These are phyloP conservation scores for Saussurea involucrata DNA, from an alignment of 129 eudicot genomes.

Conservation along the genomic window DNA sequence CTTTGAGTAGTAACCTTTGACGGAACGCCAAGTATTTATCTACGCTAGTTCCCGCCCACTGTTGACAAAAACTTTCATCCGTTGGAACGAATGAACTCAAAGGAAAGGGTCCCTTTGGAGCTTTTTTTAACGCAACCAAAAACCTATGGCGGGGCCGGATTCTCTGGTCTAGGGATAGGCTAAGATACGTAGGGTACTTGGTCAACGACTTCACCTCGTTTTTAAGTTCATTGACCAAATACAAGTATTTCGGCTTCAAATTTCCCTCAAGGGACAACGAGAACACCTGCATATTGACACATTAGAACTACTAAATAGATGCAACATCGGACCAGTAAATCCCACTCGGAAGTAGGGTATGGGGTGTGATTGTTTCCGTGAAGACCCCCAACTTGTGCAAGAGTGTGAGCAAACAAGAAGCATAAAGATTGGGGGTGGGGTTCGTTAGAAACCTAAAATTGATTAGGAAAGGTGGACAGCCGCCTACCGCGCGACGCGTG, in stretches of 20 bases:
- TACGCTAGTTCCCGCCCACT: slow-evolving; percentile 89
- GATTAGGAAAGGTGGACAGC: background rate
- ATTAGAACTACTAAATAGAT: background rate
- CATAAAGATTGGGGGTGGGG: background rate
- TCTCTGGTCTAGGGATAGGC: slow-evolving; percentile 90
- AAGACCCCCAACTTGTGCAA: background rate
- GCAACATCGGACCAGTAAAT: too few species aligned
- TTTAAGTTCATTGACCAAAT: slow-evolving; percentile 77
- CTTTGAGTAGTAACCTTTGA: slow-evolving; percentile 68
- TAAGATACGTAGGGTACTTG: slow-evolving; percentile 88
- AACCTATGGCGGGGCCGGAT: slow-evolving; percentile 93
- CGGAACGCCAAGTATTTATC: slow-evolving; percentile 89
- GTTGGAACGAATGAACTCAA: slow-evolving; percentile 83
- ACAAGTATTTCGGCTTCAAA: slow-evolving; percentile 84
- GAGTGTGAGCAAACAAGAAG: background rate
- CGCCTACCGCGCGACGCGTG: background rate
- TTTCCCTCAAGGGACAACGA: slow-evolving; percentile 89
- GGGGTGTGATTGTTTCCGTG: background rate
- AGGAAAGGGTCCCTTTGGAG: slow-evolving; percentile 94
- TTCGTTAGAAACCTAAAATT: background rate
- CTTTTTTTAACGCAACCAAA: slow-evolving; percentile 80
- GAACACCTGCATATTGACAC: slow-evolving; percentile 54
- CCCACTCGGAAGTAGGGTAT: background rate
- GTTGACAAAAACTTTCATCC: slow-evolving; percentile 89
- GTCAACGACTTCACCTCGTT: slow-evolving; percentile 86